Base-by-base conservation (phyloP, 331 rosid species). In the Pyracantha coccinea region DNA sequence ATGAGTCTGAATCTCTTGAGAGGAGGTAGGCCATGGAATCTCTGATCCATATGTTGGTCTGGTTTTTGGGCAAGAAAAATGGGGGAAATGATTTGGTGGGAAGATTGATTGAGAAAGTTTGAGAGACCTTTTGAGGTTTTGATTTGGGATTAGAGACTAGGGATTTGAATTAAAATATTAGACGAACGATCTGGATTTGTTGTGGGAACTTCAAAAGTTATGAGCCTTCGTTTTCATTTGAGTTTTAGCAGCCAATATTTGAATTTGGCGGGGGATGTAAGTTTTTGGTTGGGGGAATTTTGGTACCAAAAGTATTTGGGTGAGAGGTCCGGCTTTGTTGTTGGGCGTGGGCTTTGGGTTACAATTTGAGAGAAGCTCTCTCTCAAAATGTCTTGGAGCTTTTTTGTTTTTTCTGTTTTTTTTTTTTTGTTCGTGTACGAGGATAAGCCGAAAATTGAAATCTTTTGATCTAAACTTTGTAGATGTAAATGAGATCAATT, bases 1-100 rank as follows among this genome's bases (percentile, higher is more conserved):
- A 88, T 76, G 75, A 92, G 54, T 72, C 90, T 79, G 72, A 86
- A 69, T 45, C 97, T 72, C 61, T 94, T 94, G 78, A 85, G 80
- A 8, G 92, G 93, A 77, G 99, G 96, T 21, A 88, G 83, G 66
- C 89, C 79, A n/a, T 44, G 79, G 77, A 75, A 83, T 28, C 77
- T 45, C 70, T 82, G 24, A 25, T 88, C 91, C 97, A 91, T 91
- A 59, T 53, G 17, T 33, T 47, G 52, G 71, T 25, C 1, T 45
- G 13, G 24, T 63, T 20, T 0, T 29, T 19, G n/a, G 31, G 78
- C 68, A 55, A 6, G 29, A 66, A 28, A 28, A 28, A 28, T 28
- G 29, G 29, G 29, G 4, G 3, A 20, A 41, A 31, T 4, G 54
- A 47, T 31, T 68, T 32, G 32, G 24, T 15, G 38, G 44, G 14